These are phyloP conservation scores for Crataegus laevigata DNA, from an alignment of 306 rosid genomes.

Conservation along the genomic window DNA sequence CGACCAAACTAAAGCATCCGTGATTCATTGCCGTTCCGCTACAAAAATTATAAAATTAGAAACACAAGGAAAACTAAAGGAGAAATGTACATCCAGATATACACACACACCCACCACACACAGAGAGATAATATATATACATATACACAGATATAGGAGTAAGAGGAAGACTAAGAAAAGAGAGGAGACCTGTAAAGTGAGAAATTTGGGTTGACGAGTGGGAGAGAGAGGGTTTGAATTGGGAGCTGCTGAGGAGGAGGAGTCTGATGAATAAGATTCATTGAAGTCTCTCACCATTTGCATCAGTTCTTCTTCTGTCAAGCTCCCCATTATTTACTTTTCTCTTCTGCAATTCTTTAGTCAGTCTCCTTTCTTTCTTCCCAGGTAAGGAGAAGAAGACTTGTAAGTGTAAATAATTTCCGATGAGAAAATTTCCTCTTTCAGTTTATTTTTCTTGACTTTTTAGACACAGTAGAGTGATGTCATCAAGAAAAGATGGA, in stretches of 20 bases:
- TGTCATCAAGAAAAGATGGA: neutral
- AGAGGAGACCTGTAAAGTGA: constrained; percentile 16
- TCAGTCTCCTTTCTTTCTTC: neutral
- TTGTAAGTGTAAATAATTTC: neutral
- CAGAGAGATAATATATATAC: no score
- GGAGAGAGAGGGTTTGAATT: neutral
- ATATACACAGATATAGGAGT: no score
- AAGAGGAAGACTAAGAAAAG: neutral
- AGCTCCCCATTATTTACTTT: constrained; percentile 20
- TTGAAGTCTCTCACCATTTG: constrained; percentile 32
- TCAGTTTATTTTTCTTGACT: neutral
- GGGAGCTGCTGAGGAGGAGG: constrained; percentile 1
- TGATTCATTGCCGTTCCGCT: no score
- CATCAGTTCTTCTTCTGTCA: constrained; percentile 35
- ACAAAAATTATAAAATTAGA: neutral
- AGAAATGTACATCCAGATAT: neutral
- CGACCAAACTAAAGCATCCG: no score
- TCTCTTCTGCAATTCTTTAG: neutral
- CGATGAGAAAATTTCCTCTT: neutral
- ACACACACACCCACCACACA: no score
- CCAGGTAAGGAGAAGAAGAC: neutral
- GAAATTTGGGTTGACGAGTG: constrained; percentile 3
- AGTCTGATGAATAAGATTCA: constrained; percentile 15
- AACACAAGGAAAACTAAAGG: neutral
- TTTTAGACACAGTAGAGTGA: neutral